Conservation (phyloP, 495 filamentous ascomycete species). For the Hypoxylon lenormandii region DNA sequence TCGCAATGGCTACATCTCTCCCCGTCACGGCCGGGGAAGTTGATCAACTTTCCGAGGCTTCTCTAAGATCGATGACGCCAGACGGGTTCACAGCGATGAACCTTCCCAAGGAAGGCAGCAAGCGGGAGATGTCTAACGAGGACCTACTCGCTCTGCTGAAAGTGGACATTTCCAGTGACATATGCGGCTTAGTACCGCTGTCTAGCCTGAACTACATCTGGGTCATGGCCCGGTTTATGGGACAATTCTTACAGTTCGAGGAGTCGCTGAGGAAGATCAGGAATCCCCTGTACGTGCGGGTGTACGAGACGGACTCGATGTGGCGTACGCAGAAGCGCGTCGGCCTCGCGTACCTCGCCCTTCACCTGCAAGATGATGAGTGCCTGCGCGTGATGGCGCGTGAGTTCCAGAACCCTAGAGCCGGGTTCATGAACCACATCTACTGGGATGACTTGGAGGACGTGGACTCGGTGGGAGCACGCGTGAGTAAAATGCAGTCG, state of each 20-base stretch:
- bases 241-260: conserved; percentile 59
- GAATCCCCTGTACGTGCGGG: conserved; percentile 45
- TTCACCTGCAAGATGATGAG: conserved; percentile 47
- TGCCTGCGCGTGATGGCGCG: conserved; percentile 50
- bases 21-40: not conserved
- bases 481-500: not conserved
- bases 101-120: conserved; percentile 1
- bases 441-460: conserved; percentile 51
- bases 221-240: conserved; percentile 43
- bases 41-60: conserved; percentile 6
- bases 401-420: conserved; percentile 42
- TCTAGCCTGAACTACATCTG: conserved; percentile 51
- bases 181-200: conserved; percentile 46
- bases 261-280: conserved; percentile 66
- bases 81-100: conserved; percentile 5
- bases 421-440: conserved; percentile 48
- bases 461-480: not conserved
- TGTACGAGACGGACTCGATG: conserved; percentile 37
- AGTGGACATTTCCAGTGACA: conserved; percentile 48
- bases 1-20: conserved; percentile 15
- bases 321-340: conserved; percentile 44
- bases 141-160: conserved; percentile 43
- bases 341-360: conserved; percentile 32
- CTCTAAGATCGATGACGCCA: not conserved
- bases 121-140: conserved; percentile 3